Conservation (phyloP, 352 stramenopile genomes). For the Phytophthora rubi region DNA sequence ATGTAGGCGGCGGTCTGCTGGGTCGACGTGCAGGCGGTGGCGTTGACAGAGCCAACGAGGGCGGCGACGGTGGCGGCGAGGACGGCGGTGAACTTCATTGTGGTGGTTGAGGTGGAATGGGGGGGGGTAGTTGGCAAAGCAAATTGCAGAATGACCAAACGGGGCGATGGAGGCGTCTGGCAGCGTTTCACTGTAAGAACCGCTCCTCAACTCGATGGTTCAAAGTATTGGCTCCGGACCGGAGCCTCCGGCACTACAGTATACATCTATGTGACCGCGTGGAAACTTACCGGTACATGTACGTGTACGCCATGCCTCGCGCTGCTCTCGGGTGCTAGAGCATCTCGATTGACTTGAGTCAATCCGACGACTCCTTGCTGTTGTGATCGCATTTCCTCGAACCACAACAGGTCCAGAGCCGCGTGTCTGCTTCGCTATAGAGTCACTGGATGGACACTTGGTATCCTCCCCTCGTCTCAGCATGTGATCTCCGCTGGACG, state of each 20-base stretch:
- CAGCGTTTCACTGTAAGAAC: not conserved
- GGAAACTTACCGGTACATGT: too few species aligned
- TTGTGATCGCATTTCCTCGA: slow-evolving; percentile 3
- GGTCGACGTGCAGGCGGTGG: slow-evolving; percentile 14
- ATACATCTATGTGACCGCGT: not conserved
- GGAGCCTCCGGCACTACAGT: not conserved
- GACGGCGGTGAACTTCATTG: slow-evolving; percentile 26
- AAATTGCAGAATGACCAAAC: slow-evolving; percentile 23
- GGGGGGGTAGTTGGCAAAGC: not conserved
- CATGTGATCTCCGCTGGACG: too few species aligned
- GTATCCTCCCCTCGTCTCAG: not conserved
- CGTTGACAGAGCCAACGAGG: slow-evolving; percentile 9
- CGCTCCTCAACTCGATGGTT: slow-evolving; percentile 3
- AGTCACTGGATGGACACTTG: not conserved
- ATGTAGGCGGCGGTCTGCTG: slow-evolving; percentile 29
- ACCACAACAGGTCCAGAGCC: not conserved
- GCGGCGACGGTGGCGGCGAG: slow-evolving; percentile 15
- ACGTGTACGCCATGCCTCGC: too few species aligned
- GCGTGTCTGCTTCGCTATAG: not conserved
- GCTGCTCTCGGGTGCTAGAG: too few species aligned
- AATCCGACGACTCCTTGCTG: not conserved
- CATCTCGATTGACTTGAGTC: too few species aligned
- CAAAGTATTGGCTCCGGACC: not conserved
- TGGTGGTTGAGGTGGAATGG: slow-evolving; percentile 1
- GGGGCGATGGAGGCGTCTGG: not conserved